A percentile compares a stretch with the other conserved stretches of the same genome.
Evolutionary conservation across 176 grass and related monocot species (phyloP).

Genomic region (Bothriochloa decipiens): DNA sequence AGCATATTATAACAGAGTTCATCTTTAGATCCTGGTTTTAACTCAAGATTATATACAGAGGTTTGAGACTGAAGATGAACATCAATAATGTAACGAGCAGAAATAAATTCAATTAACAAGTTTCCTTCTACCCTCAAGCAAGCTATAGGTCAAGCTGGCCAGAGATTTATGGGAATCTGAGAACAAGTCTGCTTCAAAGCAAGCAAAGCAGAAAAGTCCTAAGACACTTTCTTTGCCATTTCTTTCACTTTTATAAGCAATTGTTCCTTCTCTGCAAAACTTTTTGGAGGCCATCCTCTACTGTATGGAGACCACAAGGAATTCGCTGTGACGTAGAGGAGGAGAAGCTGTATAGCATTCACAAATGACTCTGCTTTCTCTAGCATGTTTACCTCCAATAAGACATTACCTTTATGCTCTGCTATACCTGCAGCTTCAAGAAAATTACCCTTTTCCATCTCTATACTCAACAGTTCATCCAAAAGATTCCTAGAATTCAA

Average conservation of each 20-base stretch:
- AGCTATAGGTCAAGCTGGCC: constrained; percentile 32
- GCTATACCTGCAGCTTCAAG: constrained; percentile 65
- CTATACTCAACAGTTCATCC: constrained; percentile 67
- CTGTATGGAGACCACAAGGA: too few species aligned
- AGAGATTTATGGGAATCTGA: constrained; percentile 48
- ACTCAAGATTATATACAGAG: constrained; percentile 39
- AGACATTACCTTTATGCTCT: constrained; percentile 51
- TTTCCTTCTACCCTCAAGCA: constrained; percentile 52
- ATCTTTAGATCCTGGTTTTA: constrained; percentile 32
- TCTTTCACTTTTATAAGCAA: constrained; percentile 58
- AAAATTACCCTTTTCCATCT: constrained; percentile 76
- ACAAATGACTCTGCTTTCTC: constrained; percentile 63
- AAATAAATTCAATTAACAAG: constrained; percentile 51
- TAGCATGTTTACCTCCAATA: constrained; percentile 64
- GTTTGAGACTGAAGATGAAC: constrained; percentile 44
- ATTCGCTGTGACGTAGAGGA: too few species aligned
- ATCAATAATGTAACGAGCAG: constrained; percentile 62
- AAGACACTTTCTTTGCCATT: constrained; percentile 49
- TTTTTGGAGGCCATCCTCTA: constrained; percentile 72
- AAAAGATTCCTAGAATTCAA: constrained; percentile 53
- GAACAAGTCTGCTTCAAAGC: constrained; percentile 54
- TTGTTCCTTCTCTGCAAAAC: constrained; percentile 51
- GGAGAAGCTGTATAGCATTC: constrained; percentile 37
- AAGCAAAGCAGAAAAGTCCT: constrained; percentile 46
- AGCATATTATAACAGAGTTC: constrained; percentile 35